Percentiles rank a stretch among this genome's conserved stretches.
phyloP scores from a whole-genome alignment of 2,329 filamentous ascomycete species.

The Clarireedia hainanense region DNA sequence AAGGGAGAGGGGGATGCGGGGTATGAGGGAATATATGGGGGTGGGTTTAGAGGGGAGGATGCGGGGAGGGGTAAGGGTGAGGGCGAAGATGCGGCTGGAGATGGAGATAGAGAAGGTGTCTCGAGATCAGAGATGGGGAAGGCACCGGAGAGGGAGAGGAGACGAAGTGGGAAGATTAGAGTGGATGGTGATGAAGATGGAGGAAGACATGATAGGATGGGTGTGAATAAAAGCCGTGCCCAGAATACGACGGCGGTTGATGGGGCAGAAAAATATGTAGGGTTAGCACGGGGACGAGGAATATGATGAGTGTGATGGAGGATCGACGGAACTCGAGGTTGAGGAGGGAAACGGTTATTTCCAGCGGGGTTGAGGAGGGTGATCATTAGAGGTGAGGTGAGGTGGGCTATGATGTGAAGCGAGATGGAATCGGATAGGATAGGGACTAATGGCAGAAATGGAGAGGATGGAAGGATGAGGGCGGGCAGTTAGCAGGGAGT shows the following conservation, averaged over 20 bases:
- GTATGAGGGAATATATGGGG: constrained; percentile 16
- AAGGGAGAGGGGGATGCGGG: constrained; percentile 8
- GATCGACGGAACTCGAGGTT: not conserved
- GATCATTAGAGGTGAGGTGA: no score
- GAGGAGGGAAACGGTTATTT: constrained; percentile 1
- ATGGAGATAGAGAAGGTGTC: not conserved
- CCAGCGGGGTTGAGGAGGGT: not conserved
- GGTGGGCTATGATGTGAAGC: not conserved
- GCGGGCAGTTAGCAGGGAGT: no score
- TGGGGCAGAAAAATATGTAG: constrained; percentile 6
- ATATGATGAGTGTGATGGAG: not conserved
- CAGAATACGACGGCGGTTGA: not conserved
- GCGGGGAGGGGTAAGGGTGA: not conserved
- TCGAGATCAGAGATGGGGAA: not conserved
- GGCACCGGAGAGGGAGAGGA: not conserved
- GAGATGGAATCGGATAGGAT: not conserved
- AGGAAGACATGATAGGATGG: not conserved
- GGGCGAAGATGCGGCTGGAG: not conserved
- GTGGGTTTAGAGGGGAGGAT: not conserved
- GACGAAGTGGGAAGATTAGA: not conserved
- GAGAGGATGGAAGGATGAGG: no score
- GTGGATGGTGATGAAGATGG: not conserved
- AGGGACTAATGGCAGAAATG: no score
- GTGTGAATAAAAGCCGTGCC: constrained; percentile 11
- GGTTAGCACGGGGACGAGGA: not conserved